A percentile compares a stretch with the other conserved stretches of the same genome.
phyloP scores from a whole-genome alignment of 106 monocot genomes.

The Platanthera guangdongensis region DNA sequence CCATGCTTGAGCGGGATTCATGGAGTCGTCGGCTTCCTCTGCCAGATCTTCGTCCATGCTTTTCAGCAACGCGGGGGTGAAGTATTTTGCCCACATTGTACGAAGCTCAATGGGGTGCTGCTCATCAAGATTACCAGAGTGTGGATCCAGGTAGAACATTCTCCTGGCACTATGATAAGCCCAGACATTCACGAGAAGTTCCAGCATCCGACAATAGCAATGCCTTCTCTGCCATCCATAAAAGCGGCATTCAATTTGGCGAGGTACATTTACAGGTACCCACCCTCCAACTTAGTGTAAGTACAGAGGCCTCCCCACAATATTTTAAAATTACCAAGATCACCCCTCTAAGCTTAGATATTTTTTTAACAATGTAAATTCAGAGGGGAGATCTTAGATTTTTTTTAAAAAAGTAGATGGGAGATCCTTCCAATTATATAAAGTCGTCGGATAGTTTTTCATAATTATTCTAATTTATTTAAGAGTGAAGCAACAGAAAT shows the following conservation, averaged over 20 bases:
- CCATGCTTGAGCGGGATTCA: constrained; percentile 31
- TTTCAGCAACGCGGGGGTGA: constrained; percentile 55
- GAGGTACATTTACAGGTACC: too few relatives aligned
- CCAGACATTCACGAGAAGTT: constrained; percentile 86
- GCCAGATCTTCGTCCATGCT: constrained; percentile 96
- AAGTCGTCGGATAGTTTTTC: too few relatives aligned
- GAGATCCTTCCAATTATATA: too few relatives aligned
- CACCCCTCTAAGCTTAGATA: too few relatives aligned
- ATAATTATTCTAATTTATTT: too few relatives aligned
- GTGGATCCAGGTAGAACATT: constrained; percentile 76
- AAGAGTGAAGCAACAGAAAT: too few relatives aligned
- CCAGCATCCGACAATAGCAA: constrained; percentile 78
- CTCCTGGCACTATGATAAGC: constrained; percentile 84
- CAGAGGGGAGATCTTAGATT: too few relatives aligned
- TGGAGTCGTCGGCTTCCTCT: constrained; percentile 70
- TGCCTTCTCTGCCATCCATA: constrained; percentile 51
- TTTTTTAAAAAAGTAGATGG: too few relatives aligned
- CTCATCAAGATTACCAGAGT: constrained; percentile 49
- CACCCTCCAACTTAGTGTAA: too few relatives aligned
- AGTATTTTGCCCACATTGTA: constrained; percentile 78
- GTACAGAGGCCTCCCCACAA: too few relatives aligned
- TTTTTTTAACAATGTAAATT: too few relatives aligned
- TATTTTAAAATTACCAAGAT: too few relatives aligned
- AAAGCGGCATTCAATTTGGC: neutral
- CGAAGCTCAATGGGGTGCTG: constrained; percentile 54